A percentile compares a stretch with the other conserved stretches of the same genome.
Conservation (phyloP, 2,329 filamentous ascomycete species). For the Diplodia scrobiculata region DNA sequence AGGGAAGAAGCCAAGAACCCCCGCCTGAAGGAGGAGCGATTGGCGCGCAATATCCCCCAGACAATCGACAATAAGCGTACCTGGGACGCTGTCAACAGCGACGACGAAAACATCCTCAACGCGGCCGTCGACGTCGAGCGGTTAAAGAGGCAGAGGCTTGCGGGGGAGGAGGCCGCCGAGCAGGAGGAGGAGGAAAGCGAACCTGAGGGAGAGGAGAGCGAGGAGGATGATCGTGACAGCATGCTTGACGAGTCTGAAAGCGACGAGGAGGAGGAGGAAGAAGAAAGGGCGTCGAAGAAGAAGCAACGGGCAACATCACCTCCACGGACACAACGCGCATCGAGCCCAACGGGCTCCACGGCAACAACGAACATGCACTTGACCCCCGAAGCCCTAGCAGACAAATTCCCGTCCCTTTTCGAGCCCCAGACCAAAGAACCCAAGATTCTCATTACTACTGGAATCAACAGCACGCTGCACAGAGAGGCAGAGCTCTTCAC, state of each 20-base stretch:
- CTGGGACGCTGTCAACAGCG: conserved; percentile 31
- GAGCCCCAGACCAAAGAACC: conserved; percentile 59
- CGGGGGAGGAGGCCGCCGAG: conserved; percentile 27
- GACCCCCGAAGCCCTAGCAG: conserved; percentile 61
- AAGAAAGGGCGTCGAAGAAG: conserved; percentile 32
- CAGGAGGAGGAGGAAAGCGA: conserved; percentile 53
- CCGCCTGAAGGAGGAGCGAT: conserved; percentile 68
- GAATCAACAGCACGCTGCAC: conserved; percentile 85
- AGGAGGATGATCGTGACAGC: conserved; percentile 67
- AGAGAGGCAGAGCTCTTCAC: conserved; percentile 76
- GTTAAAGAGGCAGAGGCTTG: conserved; percentile 30
- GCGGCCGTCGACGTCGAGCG: conserved; percentile 49
- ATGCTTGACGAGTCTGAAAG: conserved; percentile 68
- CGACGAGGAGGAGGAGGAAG: conserved; percentile 42
- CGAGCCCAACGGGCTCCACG: conserved; percentile 59
- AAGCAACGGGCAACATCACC: conserved; percentile 40
- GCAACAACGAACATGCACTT: conserved; percentile 61
- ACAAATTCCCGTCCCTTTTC: conserved; percentile 64
- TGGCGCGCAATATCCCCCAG: conserved; percentile 74
- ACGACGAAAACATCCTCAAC: conserved; percentile 39
- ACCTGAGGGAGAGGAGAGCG: conserved; percentile 58
- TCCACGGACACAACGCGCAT: conserved; percentile 49
- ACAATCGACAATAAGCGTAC: conserved; percentile 75
- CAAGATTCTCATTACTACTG: conserved; percentile 90
- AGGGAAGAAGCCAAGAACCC: conserved; percentile 86